phyloP scores from a whole-genome alignment of 345 rosid species.

The Kandelia obovata region DNA sequence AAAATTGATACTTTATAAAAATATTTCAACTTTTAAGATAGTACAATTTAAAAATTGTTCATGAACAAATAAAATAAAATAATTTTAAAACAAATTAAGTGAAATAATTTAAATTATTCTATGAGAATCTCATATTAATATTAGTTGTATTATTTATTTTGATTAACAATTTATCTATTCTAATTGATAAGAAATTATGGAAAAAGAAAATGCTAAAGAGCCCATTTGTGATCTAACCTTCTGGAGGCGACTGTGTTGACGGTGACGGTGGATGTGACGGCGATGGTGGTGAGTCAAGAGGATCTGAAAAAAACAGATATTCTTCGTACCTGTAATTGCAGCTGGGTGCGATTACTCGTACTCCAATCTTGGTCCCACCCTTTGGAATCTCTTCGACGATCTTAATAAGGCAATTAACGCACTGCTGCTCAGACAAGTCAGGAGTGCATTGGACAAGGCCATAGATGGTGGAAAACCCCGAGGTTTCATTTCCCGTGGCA shows the following conservation, averaged over 20 bases:
- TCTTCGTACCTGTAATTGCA: constrained; percentile 11
- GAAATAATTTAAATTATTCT: no score
- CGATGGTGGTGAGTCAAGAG: not conserved
- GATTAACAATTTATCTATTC: no score
- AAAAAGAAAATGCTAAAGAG: no score
- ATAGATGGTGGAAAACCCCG: constrained; percentile 14
- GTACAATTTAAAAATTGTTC: no score
- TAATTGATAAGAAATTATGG: no score
- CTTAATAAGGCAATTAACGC: constrained; percentile 20
- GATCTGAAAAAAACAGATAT: not conserved
- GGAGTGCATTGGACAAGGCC: constrained; percentile 47
- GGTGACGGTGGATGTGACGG: not conserved
- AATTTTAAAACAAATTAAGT: no score
- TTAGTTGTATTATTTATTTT: no score
- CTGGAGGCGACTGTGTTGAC: not conserved
- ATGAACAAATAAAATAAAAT: no score
- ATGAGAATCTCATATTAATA: no score
- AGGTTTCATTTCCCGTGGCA: constrained; percentile 9
- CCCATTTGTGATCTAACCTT: no score
- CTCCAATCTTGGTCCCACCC: not conserved
- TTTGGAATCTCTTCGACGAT: not conserved
- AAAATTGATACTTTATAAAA: no score
- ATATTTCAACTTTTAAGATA: no score
- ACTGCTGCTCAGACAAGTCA: constrained; percentile 32
- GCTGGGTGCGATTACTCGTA: not conserved